Evolutionary conservation across 495 filamentous ascomycete genomes (phyloP).

Genomic region (Delitschia confertaspora): DNA sequence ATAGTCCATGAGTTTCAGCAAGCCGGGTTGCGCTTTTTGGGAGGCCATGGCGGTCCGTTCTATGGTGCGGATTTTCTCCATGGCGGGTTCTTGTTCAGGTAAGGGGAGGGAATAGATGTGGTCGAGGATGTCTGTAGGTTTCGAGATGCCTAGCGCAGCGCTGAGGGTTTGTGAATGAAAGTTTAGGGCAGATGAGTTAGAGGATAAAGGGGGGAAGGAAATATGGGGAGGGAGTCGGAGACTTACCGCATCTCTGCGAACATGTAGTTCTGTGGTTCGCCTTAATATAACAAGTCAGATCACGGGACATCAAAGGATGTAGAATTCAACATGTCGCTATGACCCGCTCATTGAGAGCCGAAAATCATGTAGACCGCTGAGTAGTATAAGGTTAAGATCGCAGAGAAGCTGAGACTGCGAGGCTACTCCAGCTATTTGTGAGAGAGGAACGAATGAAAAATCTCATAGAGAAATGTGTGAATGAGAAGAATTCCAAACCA

Average conservation of each 20-base stretch:
- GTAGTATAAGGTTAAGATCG: no score
- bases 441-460: no score
- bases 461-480: no score
- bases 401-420: no score
- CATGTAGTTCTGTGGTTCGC: conserved; percentile 91
- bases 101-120: conserved; percentile 69
- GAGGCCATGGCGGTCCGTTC: conserved; percentile 69
- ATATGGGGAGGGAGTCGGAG: not conserved
- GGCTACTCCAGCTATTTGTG: no score
- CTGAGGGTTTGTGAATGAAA: conserved; percentile 33
- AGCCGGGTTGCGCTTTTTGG: conserved; percentile 73
- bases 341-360: no score
- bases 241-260: conserved; percentile 69
- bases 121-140: conserved; percentile 71
- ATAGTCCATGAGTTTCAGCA: conserved; percentile 67
- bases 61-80: conserved; percentile 63
- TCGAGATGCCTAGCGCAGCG: conserved; percentile 55
- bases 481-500: no score
- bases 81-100: conserved; percentile 52
- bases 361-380: no score
- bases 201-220: not conserved
- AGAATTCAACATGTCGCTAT: not conserved
- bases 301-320: conserved; percentile 1
- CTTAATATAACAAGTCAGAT: conserved; percentile 14
- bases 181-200: conserved; percentile 3